These are phyloP conservation scores for Solanum chacoense DNA, from an alignment of 305 asterid species.

Conservation along the genomic window DNA sequence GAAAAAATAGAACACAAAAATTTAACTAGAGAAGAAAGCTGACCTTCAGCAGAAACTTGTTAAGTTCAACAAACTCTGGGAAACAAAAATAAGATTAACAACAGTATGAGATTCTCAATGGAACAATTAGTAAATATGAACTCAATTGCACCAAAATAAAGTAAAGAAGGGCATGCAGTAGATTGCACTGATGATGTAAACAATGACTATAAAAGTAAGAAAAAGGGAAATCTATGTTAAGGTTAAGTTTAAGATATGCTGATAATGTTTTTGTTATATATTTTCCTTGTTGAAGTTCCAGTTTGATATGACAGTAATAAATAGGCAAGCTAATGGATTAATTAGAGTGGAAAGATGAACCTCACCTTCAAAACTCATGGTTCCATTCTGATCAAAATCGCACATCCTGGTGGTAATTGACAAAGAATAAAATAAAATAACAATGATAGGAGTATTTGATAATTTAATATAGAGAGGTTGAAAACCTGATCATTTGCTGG, in stretches of 20 bases:
- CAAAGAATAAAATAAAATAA: background rate
- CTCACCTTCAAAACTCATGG: slow-evolving; percentile 71
- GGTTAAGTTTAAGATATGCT: background rate
- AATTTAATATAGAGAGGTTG: background rate
- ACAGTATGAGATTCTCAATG: background rate
- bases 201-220: background rate
- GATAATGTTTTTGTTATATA: background rate
- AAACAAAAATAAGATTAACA: background rate
- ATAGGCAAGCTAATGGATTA: background rate
- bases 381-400: slow-evolving; percentile 69
- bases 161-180: background rate
- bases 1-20: background rate
- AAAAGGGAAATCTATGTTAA: background rate
- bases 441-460: background rate
- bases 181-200: background rate
- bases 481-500: slow-evolving; percentile 79
- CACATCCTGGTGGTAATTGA: slow-evolving; percentile 39
- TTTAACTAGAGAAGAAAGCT: slow-evolving; percentile 15
- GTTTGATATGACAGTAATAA: background rate
- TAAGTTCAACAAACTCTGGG: slow-evolving; percentile 63
- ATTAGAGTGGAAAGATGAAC: background rate
- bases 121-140: background rate
- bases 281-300: background rate
- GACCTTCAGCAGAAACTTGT: slow-evolving; percentile 79
- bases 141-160: background rate